These are phyloP conservation scores for Podila minutissima DNA, from an alignment of 192 early-diverging fungal genomes.

Conservation along the genomic window DNA sequence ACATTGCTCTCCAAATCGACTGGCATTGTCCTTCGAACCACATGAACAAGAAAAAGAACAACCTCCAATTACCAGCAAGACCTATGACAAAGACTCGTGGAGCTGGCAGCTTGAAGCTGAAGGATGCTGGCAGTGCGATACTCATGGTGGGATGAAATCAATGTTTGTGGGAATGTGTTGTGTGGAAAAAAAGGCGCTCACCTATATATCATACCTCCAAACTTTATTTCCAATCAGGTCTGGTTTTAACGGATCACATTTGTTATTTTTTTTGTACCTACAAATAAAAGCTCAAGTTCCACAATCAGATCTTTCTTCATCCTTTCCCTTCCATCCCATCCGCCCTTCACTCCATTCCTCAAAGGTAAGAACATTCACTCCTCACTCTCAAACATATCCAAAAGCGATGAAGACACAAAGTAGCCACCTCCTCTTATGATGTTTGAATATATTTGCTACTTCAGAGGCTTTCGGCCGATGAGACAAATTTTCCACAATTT, in stretches of 20 bases:
- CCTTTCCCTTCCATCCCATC: neutral
- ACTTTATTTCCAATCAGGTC: too few relatives aligned
- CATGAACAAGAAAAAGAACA: neutral
- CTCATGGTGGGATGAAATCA: slow-evolving; percentile 20
- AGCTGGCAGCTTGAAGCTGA: slow-evolving; percentile 28
- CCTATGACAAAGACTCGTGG: slow-evolving; percentile 43
- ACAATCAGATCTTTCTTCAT: neutral
- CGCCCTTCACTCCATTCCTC: neutral
- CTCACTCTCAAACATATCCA: neutral
- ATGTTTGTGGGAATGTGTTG: neutral
- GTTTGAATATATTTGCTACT: slow-evolving; percentile 52
- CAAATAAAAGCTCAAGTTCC: neutral
- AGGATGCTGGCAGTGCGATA: slow-evolving; percentile 25
- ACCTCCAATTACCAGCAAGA: slow-evolving; percentile 20
- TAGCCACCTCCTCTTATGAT: slow-evolving; percentile 14
- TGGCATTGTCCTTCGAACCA: neutral
- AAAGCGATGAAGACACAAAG: neutral
- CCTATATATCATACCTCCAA: too few relatives aligned
- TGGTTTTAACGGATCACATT: too few relatives aligned
- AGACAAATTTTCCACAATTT: slow-evolving; percentile 47
- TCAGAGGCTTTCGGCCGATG: slow-evolving; percentile 51
- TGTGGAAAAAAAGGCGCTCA: too few relatives aligned
- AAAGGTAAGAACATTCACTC: neutral
- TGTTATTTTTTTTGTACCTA: neutral
- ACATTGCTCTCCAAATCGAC: too few relatives aligned